Evolutionary conservation across 192 early-diverging fungal genomes (phyloP).

Genomic region (Chytriomyces hyalinus): DNA sequence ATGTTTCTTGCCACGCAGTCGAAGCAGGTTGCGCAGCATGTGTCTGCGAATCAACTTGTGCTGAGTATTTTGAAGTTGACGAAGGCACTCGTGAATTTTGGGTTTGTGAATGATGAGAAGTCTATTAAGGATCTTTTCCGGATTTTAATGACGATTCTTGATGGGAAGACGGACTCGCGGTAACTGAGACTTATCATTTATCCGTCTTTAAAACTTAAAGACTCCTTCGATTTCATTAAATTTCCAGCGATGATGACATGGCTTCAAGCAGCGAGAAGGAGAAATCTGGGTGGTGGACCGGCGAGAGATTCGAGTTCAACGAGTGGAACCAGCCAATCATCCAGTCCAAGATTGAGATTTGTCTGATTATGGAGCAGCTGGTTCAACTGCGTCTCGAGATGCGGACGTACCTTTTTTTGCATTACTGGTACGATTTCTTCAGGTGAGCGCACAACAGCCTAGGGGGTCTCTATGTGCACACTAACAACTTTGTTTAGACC

Average conservation of each 20-base stretch:
- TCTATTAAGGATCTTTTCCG: slow-evolving; percentile 20
- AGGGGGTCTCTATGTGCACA: background rate
- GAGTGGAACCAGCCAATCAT: slow-evolving; percentile 35
- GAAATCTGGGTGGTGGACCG: slow-evolving; percentile 17
- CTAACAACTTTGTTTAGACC: background rate
- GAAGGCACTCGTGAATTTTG: slow-evolving; percentile 29
- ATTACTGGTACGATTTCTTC: slow-evolving; percentile 32
- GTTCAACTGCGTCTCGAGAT: slow-evolving; percentile 33
- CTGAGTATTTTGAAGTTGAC: slow-evolving; percentile 31
- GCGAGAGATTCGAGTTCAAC: slow-evolving; percentile 34
- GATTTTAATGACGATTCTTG: slow-evolving; percentile 31
- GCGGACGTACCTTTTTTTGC: slow-evolving; percentile 29
- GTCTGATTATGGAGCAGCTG: slow-evolving; percentile 37
- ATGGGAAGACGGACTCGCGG: slow-evolving; percentile 33
- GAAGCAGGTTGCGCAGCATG: slow-evolving; percentile 15
- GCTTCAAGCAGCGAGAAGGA: background rate
- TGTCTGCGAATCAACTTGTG: slow-evolving; percentile 12
- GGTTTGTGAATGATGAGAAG: slow-evolving; percentile 14
- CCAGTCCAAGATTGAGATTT: slow-evolving; percentile 41
- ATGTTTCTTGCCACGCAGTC: slow-evolving; percentile 5
- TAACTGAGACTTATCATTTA: background rate
- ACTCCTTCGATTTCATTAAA: background rate
- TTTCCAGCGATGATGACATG: slow-evolving; percentile 17
- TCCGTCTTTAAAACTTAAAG: background rate
- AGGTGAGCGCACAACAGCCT: background rate